phyloP scores from a whole-genome alignment of 2,329 filamentous ascomycete genomes.

The Emmonsia crescens region DNA sequence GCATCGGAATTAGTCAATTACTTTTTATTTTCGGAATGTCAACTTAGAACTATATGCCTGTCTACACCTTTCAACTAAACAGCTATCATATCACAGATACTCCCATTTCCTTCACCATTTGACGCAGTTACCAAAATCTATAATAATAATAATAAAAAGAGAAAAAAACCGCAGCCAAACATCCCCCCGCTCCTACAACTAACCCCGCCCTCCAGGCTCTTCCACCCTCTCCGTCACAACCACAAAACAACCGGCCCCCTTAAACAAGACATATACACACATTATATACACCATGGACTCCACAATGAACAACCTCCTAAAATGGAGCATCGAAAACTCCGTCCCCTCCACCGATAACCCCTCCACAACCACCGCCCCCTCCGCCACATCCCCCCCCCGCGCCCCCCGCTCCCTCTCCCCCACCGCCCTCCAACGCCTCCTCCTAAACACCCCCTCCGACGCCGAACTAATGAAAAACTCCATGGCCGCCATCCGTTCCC shows the following conservation, averaged over 20 bases:
- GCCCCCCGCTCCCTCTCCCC: slow-evolving; percentile 15
- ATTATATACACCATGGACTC: slow-evolving; percentile 41
- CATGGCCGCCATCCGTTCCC: slow-evolving; percentile 63
- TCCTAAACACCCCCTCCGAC: slow-evolving; percentile 65
- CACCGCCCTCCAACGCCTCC: slow-evolving; percentile 21
- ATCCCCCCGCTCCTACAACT: not conserved
- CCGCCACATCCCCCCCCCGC: slow-evolving; percentile 12
- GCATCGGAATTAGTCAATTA: too few species aligned
- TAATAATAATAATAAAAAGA: not conserved
- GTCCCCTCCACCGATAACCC: slow-evolving; percentile 25
- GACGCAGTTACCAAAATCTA: not conserved
- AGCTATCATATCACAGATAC: not conserved
- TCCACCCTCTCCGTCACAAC: not conserved
- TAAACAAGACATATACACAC: slow-evolving; percentile 7
- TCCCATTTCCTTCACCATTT: not conserved
- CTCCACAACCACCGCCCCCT: slow-evolving; percentile 22
- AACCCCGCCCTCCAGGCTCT: not conserved
- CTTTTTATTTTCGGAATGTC: too few species aligned
- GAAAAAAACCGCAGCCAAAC: not conserved
- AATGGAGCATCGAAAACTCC: slow-evolving; percentile 64
- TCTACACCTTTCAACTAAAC: not conserved
- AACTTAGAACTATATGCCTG: too few species aligned
- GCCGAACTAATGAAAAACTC: slow-evolving; percentile 82
- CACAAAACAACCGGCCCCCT: not conserved
- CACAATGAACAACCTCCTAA: slow-evolving; percentile 64